phyloP scores from a whole-genome alignment of 768 basidiomycete species.

The Lactifluus pinguis region DNA sequence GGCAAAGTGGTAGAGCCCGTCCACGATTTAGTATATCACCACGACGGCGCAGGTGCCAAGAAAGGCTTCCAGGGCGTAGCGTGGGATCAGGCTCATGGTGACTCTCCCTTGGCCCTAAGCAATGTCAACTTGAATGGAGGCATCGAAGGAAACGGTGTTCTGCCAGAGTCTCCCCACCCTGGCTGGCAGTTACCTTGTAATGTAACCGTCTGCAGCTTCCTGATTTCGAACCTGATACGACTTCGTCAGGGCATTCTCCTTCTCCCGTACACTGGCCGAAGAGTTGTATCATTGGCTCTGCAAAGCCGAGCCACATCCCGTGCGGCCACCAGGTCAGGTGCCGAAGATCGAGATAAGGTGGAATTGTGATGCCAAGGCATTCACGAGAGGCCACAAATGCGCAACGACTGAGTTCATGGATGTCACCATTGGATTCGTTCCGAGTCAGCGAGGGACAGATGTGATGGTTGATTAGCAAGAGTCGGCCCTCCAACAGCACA shows the following conservation, averaged over 20 bases:
- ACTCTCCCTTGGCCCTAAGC: slow-evolving; percentile 5
- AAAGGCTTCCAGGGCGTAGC: no score
- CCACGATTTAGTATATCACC: no score
- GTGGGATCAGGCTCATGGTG: no score
- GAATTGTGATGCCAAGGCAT: slow-evolving; percentile 16
- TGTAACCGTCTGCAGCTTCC: slow-evolving; percentile 29
- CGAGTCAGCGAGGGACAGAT: no score
- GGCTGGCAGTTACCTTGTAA: slow-evolving; percentile 36
- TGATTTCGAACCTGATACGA: slow-evolving; percentile 32
- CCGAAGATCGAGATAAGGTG: slow-evolving; percentile 19
- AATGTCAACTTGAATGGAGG: slow-evolving; percentile 8
- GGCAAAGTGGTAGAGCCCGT: no score
- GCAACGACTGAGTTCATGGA: slow-evolving; percentile 25
- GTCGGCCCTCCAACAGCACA: no score
- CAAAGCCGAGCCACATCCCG: slow-evolving; percentile 34
- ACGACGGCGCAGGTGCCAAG: no score
- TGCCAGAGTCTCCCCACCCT: slow-evolving; percentile 21
- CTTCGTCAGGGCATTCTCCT: slow-evolving; percentile 21
- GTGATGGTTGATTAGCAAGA: no score
- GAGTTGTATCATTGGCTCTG: slow-evolving; percentile 22
- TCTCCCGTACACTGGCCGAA: slow-evolving; percentile 21
- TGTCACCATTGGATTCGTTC: no score
- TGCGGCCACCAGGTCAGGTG: slow-evolving; percentile 32
- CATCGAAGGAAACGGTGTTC: slow-evolving; percentile 1
- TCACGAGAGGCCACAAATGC: slow-evolving; percentile 24